phyloP scores from a whole-genome alignment of 2,329 filamentous ascomycete genomes.

The Aspergillus ustus region DNA sequence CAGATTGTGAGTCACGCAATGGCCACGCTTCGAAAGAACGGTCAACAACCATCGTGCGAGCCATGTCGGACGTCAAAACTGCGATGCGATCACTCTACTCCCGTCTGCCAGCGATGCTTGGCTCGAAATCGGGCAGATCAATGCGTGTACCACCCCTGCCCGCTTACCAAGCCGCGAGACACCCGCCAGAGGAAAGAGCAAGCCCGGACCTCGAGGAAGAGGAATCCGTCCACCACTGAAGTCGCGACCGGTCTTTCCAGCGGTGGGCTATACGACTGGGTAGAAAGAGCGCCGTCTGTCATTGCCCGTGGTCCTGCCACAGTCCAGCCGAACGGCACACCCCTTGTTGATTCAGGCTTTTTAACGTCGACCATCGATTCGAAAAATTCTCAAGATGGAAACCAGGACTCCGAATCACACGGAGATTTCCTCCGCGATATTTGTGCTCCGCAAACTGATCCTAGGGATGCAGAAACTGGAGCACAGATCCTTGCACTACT shows the following conservation, averaged over 20 bases:
- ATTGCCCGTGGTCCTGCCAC: neutral
- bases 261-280: neutral
- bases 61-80: conserved; percentile 31
- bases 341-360: neutral
- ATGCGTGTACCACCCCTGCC: conserved; percentile 24
- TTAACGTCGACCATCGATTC: neutral
- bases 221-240: neutral
- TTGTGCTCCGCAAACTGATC: neutral
- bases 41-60: conserved; percentile 28
- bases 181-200: neutral
- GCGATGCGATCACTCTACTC: conserved; percentile 29
- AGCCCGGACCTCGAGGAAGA: too few species aligned
- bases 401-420: neutral
- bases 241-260: neutral
- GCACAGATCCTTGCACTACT: conserved; percentile 22
- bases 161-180: conserved; percentile 20
- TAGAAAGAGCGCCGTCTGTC: neutral
- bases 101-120: conserved; percentile 25
- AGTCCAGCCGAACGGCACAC: neutral
- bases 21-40: conserved; percentile 1
- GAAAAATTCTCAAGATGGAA: neutral
- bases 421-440: neutral
- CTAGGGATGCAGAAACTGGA: conserved; percentile 16
- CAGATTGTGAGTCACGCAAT: neutral
- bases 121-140: conserved; percentile 12